Percentiles rank a stretch among this genome's conserved stretches.
phyloP scores from a whole-genome alignment of 805 yeast species.

The Monosporozyma servazzii region DNA sequence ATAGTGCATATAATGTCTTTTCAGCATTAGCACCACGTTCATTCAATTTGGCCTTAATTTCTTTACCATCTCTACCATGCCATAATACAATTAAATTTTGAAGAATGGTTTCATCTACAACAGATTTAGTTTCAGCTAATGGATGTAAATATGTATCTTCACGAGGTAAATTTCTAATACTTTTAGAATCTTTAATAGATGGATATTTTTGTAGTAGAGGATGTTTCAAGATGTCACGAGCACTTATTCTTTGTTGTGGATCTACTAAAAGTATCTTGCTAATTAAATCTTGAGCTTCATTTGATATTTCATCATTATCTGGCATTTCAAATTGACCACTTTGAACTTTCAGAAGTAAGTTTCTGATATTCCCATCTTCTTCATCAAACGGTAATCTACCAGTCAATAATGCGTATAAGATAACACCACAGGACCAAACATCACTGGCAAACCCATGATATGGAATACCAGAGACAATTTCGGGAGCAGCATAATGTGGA shows the following conservation, averaged over 20 bases:
- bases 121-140: conserved; percentile 31
- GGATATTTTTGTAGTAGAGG: conserved; percentile 72
- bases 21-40: conserved; percentile 58
- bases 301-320: conserved; percentile 56
- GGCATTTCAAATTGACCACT: conserved; percentile 84
- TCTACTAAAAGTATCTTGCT: conserved; percentile 72
- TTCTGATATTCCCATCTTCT: conserved; percentile 81
- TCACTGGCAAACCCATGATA: conserved; percentile 97
- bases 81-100: conserved; percentile 70
- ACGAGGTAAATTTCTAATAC: conserved; percentile 31
- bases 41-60: conserved; percentile 44
- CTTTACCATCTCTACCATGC: conserved; percentile 59
- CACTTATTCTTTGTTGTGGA: conserved; percentile 70
- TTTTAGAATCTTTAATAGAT: conserved; percentile 27
- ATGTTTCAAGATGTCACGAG: conserved; percentile 67
- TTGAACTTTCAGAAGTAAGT: conserved; percentile 80
- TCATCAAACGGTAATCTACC: conserved; percentile 92
- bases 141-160: conserved; percentile 34
- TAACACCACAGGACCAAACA: conserved; percentile 97
- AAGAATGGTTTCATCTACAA: conserved; percentile 63
- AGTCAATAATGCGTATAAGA: conserved; percentile 82
- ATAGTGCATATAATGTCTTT: conserved; percentile 68
- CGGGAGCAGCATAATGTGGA: conserved; percentile 98
- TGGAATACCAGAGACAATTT: conserved; percentile 87
- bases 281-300: conserved; percentile 82